Evolutionary conservation across 2,329 filamentous ascomycete species (phyloP), one percentile per base, ranked within the genome.

Genomic region (Chaetoscypha palmicola): DNA sequence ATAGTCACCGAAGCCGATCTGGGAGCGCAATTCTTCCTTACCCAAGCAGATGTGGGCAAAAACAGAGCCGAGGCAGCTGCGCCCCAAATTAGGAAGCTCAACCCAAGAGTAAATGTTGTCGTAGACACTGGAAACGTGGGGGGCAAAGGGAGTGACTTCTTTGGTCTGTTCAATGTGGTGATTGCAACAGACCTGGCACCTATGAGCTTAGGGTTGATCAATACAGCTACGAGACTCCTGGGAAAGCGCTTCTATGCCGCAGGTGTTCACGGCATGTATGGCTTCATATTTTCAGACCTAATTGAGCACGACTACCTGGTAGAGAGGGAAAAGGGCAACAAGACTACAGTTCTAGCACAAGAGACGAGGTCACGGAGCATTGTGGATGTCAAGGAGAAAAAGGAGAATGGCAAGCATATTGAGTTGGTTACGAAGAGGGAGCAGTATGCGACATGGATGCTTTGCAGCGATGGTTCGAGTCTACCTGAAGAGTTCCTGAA

Each of bases 401-500:
- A 78, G 48, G 79, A 85, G 53, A 77, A 79, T 46, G 73, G 71
- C 37, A 91, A 88, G 65, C 72, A 73, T 21, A 77, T 86, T 41
- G 92, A 98, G 63, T 75, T 88, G 53, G 89, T 98, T 47, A 92
- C 85, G 41, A 97, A 97, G 70, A 79, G 85, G 51, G 92, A 98
- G 62, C 71, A 83, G 1, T 98, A 96, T 70, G 88, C 86, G 3
- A 90, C 90, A 1, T 83, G 94, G 65, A 75, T 87, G 51, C 77
- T 94, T n/a, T 86, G 86, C 47, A 91, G 74, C 41, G 76, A 94
- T 61, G 79, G 80, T 8, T 87, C 87, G 7, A 75, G 76, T 7
- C 74, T 98, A 10, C 73, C 77, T 0, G 71, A 75, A 2, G 84
- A 91, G 32, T 84, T 89, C 55, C 68, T 76, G 23, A 79, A 74